A percentile compares a stretch with the other conserved stretches of the same genome.
Evolutionary conservation across 495 filamentous ascomycete species (phyloP).

Genomic region (Penicillium bovifimosum): DNA sequence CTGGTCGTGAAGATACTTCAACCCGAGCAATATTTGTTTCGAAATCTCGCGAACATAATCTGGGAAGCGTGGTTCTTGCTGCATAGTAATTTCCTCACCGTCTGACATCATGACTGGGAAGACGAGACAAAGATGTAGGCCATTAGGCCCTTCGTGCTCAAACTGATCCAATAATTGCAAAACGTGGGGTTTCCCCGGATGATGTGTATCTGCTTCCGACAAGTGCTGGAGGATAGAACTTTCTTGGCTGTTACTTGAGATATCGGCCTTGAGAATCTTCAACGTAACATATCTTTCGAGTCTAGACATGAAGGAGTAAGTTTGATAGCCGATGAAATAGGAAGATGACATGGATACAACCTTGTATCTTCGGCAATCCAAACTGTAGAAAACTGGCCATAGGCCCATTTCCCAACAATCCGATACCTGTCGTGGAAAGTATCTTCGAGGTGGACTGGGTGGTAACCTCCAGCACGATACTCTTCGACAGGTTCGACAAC

Average conservation of each 20-base stretch:
- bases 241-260: constrained; percentile 15
- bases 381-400: constrained; percentile 46
- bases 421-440: constrained; percentile 36
- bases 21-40: constrained; percentile 1
- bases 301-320: constrained; percentile 3
- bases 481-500: background rate
- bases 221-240: constrained; percentile 14
- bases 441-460: background rate
- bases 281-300: constrained; percentile 24
- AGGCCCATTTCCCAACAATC: constrained; percentile 50
- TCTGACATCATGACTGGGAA: constrained; percentile 27
- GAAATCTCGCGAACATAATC: constrained; percentile 5
- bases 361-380: constrained; percentile 44
- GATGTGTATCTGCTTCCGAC: constrained; percentile 3
- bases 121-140: constrained; percentile 43
- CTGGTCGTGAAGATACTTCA: constrained; percentile 5
- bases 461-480: background rate
- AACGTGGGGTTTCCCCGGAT: constrained; percentile 30
- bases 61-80: background rate
- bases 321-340: background rate
- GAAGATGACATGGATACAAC: constrained; percentile 1
- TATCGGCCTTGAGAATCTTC: constrained; percentile 33
- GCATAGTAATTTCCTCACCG: constrained; percentile 12
- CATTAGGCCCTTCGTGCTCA: constrained; percentile 42
- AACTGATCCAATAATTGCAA: constrained; percentile 40